Percentiles rank a stretch among this genome's conserved stretches.
These are phyloP conservation scores for Solanum raphanifolium DNA, from an alignment of 257 asterid species.

Conservation along the genomic window DNA sequence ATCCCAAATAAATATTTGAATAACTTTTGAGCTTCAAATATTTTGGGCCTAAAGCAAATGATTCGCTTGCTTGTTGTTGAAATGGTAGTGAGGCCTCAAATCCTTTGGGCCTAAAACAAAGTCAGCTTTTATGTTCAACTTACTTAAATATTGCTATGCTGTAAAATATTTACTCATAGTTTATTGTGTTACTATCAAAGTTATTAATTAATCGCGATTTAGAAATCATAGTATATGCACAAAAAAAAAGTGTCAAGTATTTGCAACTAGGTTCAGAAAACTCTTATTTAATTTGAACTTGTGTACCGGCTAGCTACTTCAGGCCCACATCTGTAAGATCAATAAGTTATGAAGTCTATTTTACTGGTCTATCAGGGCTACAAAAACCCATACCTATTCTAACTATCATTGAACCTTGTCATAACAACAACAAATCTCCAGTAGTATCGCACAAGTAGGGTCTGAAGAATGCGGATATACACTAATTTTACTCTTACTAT, in stretches of 20 bases:
- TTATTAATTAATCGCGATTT: not conserved
- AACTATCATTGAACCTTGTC: not conserved
- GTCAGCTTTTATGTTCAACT: no score
- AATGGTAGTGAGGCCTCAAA: not conserved
- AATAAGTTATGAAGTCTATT: not conserved
- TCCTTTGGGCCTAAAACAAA: not conserved
- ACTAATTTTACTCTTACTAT: not conserved
- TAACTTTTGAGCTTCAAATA: not conserved
- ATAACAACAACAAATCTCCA: no score
- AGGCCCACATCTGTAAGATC: not conserved
- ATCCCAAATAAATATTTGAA: no score
- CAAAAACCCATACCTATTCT: not conserved
- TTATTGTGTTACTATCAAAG: not conserved
- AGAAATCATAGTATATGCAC: not conserved
- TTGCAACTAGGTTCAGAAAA: not conserved
- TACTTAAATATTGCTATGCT: not conserved
- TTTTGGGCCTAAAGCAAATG: not conserved
- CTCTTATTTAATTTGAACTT: not conserved
- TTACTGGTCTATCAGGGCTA: not conserved
- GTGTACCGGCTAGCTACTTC: not conserved
- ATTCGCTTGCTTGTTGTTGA: not conserved
- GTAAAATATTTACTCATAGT: not conserved
- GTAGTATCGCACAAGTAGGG: no score
- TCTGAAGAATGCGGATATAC: no score
- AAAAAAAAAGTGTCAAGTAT: not conserved